phyloP scores from a whole-genome alignment of 1,284 basidiomycete genomes.

The Ceratobasidium sp. region DNA sequence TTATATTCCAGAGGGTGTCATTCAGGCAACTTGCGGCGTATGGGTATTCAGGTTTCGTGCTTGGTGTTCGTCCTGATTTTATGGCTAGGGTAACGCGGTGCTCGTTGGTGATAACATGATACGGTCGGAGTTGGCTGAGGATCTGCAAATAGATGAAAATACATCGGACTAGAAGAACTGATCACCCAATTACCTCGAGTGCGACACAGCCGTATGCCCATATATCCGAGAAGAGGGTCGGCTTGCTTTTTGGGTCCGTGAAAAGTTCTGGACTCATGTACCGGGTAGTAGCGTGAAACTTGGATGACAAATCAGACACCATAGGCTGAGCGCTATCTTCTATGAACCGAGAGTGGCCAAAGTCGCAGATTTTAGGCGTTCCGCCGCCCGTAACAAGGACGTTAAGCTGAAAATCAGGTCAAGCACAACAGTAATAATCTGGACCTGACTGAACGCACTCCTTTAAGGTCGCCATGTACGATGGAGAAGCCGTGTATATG shows the following conservation, averaged over 20 bases:
- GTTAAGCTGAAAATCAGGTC: background rate
- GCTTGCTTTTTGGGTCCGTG: background rate
- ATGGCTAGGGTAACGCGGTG: constrained; percentile 17
- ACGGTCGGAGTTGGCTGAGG: constrained; percentile 29
- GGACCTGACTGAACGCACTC: background rate
- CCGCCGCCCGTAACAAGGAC: constrained; percentile 7
- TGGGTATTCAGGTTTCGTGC: constrained; percentile 2
- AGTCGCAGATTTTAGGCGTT: constrained; percentile 30
- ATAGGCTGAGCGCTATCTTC: background rate
- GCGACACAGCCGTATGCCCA: constrained; percentile 34
- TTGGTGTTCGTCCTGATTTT: constrained; percentile 3
- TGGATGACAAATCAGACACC: constrained; percentile 6
- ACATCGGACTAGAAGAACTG: too few relatives aligned
- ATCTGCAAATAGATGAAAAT: background rate
- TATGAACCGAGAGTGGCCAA: constrained; percentile 18
- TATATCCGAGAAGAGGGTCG: constrained; percentile 1
- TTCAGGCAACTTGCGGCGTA: constrained; percentile 22
- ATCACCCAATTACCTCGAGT: constrained; percentile 30
- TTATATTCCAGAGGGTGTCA: constrained; percentile 1
- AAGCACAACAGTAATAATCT: background rate
- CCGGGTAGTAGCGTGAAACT: constrained; percentile 24
- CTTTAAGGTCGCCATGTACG: constrained; percentile 34
- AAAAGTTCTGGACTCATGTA: constrained; percentile 36
- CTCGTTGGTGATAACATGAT: constrained; percentile 22
- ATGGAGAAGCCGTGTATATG: constrained; percentile 16